Conservation (phyloP, 257 asterid species). For the Knoxia roxburghii region DNA sequence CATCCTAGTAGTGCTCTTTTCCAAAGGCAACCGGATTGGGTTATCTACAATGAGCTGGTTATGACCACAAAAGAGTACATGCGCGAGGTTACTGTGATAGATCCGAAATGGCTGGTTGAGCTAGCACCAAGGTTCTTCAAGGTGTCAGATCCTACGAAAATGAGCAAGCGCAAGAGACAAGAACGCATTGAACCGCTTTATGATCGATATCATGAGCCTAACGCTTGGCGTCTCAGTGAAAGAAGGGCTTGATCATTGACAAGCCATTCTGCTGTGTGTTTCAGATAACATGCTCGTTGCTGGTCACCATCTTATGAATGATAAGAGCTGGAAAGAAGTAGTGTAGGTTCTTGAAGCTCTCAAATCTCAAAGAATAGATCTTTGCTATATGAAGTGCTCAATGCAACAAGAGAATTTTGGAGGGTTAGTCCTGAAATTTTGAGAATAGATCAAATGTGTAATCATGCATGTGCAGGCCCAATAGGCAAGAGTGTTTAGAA, state of each 20-base stretch:
- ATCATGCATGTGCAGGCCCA: too few species aligned
- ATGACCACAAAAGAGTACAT: slow-evolving; percentile 96
- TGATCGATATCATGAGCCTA: slow-evolving; percentile 89
- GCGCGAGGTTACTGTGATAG: slow-evolving; percentile 89
- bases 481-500: too few species aligned
- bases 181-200: slow-evolving; percentile 92
- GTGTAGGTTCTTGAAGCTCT: too few species aligned
- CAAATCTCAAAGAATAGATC: too few species aligned
- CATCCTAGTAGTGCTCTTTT: slow-evolving; percentile 95
- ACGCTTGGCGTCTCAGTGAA: slow-evolving; percentile 94
- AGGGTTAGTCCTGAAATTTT: too few species aligned
- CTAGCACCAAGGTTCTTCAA: slow-evolving; percentile 91
- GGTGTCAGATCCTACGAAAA: slow-evolving; percentile 80
- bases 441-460: too few species aligned
- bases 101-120: slow-evolving; percentile 95
- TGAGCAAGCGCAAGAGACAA: slow-evolving; percentile 98
- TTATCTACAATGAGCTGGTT: slow-evolving; percentile 83
- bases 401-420: too few species aligned
- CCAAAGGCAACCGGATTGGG: slow-evolving; percentile 97
- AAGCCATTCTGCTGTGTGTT: too few species aligned
- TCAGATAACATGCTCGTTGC: too few species aligned
- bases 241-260: slow-evolving; percentile 81
- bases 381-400: too few species aligned
- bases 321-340: too few species aligned
- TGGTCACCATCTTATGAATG: too few species aligned